A percentile compares a stretch with the other conserved stretches of the same genome.
Evolutionary conservation across 1,139 yeast species (phyloP).

Genomic region (Magnusiomyces paraingens): DNA sequence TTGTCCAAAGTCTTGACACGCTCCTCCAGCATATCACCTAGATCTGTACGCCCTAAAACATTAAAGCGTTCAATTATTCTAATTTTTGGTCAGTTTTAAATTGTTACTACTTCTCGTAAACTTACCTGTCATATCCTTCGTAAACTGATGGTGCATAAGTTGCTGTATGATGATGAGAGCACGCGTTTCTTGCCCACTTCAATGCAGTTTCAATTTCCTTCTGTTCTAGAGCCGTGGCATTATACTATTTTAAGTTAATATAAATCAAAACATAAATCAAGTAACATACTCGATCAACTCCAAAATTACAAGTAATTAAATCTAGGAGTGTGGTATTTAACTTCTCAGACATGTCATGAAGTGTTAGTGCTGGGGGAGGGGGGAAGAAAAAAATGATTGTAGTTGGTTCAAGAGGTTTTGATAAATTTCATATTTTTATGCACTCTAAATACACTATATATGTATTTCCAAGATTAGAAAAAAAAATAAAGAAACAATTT

Average conservation of each 20-base stretch:
- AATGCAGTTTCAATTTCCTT: not conserved
- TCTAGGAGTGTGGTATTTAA: not conserved
- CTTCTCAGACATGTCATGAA: conserved; percentile 1
- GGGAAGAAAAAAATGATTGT: no score
- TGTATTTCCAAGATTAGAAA: no score
- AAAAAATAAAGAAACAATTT: no score
- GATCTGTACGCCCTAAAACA: conserved; percentile 5
- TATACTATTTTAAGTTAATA: not conserved
- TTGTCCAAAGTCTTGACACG: not conserved
- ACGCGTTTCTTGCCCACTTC: not conserved
- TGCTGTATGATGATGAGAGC: conserved; percentile 2
- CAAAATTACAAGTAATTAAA: not conserved
- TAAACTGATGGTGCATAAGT: conserved; percentile 6
- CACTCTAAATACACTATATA: no score
- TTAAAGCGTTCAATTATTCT: conserved; percentile 2
- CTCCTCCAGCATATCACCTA: not conserved
- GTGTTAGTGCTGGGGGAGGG: no score
- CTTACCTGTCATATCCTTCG: conserved; percentile 6
- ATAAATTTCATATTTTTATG: no score
- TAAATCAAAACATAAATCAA: not conserved
- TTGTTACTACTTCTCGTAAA: not conserved
- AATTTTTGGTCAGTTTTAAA: not conserved
- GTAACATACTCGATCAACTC: not conserved
- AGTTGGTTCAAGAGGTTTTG: no score
- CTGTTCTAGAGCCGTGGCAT: not conserved